Evolutionary conservation across 805 yeast genomes (phyloP).

Genomic region (Saccharomycopsis selenospora): DNA sequence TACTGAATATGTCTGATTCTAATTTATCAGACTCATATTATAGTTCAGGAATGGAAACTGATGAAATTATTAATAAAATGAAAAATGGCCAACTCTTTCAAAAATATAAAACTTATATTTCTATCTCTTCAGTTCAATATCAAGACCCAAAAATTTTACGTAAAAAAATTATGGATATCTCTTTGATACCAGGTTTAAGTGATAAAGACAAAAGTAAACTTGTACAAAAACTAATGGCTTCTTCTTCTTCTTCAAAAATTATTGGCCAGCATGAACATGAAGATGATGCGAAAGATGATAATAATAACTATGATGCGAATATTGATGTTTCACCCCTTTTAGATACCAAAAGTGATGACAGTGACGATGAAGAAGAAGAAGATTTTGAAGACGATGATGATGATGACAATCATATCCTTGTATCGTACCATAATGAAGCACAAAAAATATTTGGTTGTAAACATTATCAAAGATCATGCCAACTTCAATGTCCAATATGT

Average conservation of each 20-base stretch:
- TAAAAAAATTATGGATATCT: constrained; percentile 26
- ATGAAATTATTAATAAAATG: background rate
- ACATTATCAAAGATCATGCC: constrained; percentile 80
- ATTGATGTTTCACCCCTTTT: constrained; percentile 20
- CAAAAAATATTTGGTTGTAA: constrained; percentile 59
- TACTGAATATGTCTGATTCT: background rate
- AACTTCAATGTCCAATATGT: constrained; percentile 74
- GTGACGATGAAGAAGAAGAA: constrained; percentile 22
- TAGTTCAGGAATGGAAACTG: constrained; percentile 12
- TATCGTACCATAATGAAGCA: constrained; percentile 37
- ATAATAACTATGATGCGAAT: constrained; percentile 26
- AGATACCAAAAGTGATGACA: constrained; percentile 44
- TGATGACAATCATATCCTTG: constrained; percentile 37
- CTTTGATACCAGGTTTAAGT: constrained; percentile 23
- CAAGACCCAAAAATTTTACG: constrained; percentile 23
- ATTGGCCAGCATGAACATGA: constrained; percentile 18
- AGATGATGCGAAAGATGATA: constrained; percentile 20
- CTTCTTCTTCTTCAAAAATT: background rate
- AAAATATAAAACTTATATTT: constrained; percentile 1
- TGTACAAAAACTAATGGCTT: constrained; percentile 30
- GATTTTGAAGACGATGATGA: constrained; percentile 36
- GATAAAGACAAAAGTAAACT: constrained; percentile 29
- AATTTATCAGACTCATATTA: constrained; percentile 9
- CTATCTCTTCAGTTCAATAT: background rate
- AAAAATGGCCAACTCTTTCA: constrained; percentile 4